phyloP scores from a whole-genome alignment of 805 yeast genomes.

The Barnettozyma wickerhamii region DNA sequence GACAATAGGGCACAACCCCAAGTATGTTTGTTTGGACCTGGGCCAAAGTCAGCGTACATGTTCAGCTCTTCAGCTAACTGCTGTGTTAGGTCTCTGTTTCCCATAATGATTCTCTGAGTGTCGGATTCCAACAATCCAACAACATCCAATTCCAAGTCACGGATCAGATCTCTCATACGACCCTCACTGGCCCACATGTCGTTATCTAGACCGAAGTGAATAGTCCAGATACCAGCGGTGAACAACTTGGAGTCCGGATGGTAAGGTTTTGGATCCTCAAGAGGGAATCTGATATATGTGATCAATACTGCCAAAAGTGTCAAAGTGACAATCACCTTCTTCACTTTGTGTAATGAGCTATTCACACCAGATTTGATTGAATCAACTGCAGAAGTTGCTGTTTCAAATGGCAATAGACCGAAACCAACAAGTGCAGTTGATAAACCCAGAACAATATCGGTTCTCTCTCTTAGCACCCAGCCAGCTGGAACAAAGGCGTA shows the following conservation, averaged over 20 bases:
- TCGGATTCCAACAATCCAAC: conserved; percentile 90
- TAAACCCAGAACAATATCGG: conserved; percentile 62
- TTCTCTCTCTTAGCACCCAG: conserved; percentile 78
- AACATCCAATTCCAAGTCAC: conserved; percentile 85
- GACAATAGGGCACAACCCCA: conserved; percentile 96
- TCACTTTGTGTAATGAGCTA: conserved; percentile 15
- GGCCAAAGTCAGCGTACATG: conserved; percentile 95
- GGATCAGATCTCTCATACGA: conserved; percentile 78
- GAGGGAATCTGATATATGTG: conserved; percentile 52
- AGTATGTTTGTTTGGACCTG: conserved; percentile 96
- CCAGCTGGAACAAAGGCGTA: conserved; percentile 99
- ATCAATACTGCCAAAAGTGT: conserved; percentile 45
- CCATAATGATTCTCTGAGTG: conserved; percentile 90
- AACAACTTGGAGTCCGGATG: conserved; percentile 66
- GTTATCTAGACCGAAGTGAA: conserved; percentile 95
- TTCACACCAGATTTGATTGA: conserved; percentile 5
- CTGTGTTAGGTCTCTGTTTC: conserved; percentile 92
- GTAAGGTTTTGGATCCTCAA: conserved; percentile 59
- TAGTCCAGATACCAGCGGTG: conserved; percentile 98
- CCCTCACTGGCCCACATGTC: conserved; percentile 97
- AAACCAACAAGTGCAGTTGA: conserved; percentile 50
- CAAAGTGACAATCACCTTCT: conserved; percentile 31
- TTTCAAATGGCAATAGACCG: conserved; percentile 38
- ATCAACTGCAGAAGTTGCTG: neutral
- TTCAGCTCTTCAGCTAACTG: conserved; percentile 87